Evolutionary conservation across 208 protist genomes (phyloP), one percentile per base, ranked within the genome.

Genomic region (Acanthamoeba triangularis): DNA sequence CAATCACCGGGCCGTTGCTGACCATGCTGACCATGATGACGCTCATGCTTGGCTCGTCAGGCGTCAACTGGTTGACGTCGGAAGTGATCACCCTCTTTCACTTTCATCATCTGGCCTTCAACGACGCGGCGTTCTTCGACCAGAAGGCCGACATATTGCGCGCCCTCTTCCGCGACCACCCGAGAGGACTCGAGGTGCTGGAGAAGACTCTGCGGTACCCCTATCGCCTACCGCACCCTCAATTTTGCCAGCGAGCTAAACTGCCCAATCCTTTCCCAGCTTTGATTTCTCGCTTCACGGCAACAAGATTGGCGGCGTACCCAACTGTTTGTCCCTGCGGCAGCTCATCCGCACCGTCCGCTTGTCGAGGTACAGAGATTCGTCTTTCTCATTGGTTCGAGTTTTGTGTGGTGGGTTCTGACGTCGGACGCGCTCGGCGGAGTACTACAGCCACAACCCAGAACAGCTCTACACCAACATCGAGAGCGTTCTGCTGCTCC

Each of bases 61-160:
- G 80, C 11, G 61, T 47, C n/a, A 95, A 91, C 52, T 99, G 97
- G 96, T 92, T 99, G 67, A 97, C 97, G 11, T 96, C 97, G 18
- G 98, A 99, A 54, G 96, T 99, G 23, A 98, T 98, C 2, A 97
- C 97, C 28, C 82, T 99, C 44, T 99, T 99, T 96, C 97, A 98
- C 80, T 97, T 98, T 23, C 97, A 99, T 63, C 76, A 90, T 41
- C 97, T 99, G 96, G 97, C 88, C 28, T 87, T 95, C 33, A 72
- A 87, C 52, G 97, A 97, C 37, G 82, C 25, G n/a, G 25, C 91
- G 7, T 85, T 95, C 61, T 69, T 95, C 20, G 25, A 63, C 7
- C 59, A 87, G 41, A 90, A 96, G 87, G 69, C 63, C 35, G 25
- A 96, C 20, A 85, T 85, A 41, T 94, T 95, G 94, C 61, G 78